Evolutionary conservation across 2,329 filamentous ascomycete genomes (phyloP).

Genomic region (Hypoxylon sp.): DNA sequence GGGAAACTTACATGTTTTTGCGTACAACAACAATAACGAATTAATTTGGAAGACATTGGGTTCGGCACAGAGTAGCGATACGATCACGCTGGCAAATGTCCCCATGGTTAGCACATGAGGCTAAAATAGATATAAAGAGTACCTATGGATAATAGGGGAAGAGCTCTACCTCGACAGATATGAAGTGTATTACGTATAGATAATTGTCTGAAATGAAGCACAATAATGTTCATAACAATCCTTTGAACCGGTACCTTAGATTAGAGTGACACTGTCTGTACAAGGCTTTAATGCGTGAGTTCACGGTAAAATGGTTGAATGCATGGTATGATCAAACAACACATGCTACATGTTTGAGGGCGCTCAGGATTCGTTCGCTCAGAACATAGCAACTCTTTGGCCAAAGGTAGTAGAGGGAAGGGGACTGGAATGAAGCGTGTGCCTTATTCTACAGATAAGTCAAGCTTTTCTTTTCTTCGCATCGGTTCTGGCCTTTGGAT

Average conservation of each 20-base stretch:
- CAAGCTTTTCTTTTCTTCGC: too few species aligned
- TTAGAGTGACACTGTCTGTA: not conserved
- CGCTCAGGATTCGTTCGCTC: too few species aligned
- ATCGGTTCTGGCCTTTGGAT: too few species aligned
- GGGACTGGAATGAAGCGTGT: too few species aligned
- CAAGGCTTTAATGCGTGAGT: not conserved
- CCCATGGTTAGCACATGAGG: constrained; percentile 3
- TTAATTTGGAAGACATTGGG: constrained; percentile 27
- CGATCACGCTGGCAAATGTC: constrained; percentile 8
- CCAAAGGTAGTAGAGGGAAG: too few species aligned
- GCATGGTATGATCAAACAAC: too few species aligned
- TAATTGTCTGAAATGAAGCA: not conserved
- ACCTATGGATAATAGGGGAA: not conserved
- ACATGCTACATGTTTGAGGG: too few species aligned
- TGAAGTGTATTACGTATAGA: not conserved
- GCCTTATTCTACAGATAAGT: too few species aligned
- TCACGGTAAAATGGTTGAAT: too few species aligned
- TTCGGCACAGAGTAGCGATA: not conserved
- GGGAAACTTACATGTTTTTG: constrained; percentile 22
- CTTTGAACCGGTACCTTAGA: not conserved
- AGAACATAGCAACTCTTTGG: too few species aligned
- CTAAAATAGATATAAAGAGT: not conserved
- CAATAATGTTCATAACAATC: not conserved
- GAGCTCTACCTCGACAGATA: not conserved
- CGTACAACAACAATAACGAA: constrained; percentile 8